These are phyloP conservation scores for Inga laurina DNA, from an alignment of 306 rosid species.

Conservation along the genomic window DNA sequence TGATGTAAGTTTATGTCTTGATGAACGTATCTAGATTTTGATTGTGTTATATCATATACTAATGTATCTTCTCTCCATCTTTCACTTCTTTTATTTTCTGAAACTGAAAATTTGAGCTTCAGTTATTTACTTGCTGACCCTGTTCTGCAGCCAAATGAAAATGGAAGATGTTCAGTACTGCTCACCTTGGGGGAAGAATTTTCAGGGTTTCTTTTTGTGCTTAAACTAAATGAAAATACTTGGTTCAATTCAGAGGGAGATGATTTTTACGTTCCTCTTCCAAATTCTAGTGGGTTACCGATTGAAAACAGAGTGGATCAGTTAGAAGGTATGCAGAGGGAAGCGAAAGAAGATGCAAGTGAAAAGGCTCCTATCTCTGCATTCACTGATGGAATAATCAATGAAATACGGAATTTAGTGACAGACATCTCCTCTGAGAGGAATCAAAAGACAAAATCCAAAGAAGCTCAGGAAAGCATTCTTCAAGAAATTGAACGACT, in stretches of 20 bases:
- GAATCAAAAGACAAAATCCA: conserved; percentile 55
- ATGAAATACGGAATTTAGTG: conserved; percentile 73
- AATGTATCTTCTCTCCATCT: background rate
- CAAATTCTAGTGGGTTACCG: conserved; percentile 46
- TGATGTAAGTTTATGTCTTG: background rate
- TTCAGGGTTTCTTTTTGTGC: conserved; percentile 83
- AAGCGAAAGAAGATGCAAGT: conserved; percentile 37
- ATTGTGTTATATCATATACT: conserved; percentile 4
- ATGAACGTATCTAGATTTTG: conserved; percentile 8
- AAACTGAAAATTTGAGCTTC: conserved; percentile 21
- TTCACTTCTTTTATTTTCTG: conserved; percentile 5
- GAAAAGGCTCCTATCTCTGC: conserved; percentile 47
- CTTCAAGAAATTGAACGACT: conserved; percentile 91
- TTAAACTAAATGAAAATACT: conserved; percentile 63
- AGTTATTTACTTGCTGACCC: conserved; percentile 34
- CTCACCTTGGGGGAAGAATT: conserved; percentile 75
- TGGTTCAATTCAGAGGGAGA: conserved; percentile 72
- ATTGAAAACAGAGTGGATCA: conserved; percentile 35
- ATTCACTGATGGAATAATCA: conserved; percentile 71
- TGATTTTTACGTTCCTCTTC: conserved; percentile 80
- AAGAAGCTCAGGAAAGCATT: conserved; percentile 81
- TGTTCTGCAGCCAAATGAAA: conserved; percentile 70
- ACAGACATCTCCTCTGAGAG: conserved; percentile 73
- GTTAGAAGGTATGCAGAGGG: conserved; percentile 40
- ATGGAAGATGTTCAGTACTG: conserved; percentile 55